Evolutionary conservation across 345 rosid species (phyloP).

Genomic region (Eucalyptus marginata): DNA sequence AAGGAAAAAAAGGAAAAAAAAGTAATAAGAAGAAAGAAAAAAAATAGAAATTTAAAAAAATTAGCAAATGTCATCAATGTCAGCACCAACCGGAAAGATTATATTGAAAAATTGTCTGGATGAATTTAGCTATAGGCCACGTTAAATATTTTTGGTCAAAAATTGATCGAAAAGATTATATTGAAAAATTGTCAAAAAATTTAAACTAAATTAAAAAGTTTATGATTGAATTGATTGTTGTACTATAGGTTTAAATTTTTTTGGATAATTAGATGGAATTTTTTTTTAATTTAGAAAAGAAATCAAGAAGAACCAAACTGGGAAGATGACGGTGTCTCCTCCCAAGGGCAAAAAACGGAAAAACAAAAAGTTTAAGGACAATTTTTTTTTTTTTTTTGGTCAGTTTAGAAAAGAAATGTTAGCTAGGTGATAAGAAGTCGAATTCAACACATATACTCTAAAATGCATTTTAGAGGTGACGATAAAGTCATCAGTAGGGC

Average conservation of each 20-base stretch:
- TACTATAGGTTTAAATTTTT: accelerated
- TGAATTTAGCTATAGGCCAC: no score
- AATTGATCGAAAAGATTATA: background rate
- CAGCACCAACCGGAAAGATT: no score
- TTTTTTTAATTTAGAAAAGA: background rate
- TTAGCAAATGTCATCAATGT: background rate
- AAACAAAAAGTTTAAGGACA: no score
- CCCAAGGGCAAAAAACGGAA: no score
- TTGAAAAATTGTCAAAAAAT: background rate
- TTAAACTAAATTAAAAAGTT: background rate
- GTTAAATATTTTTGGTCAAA: background rate
- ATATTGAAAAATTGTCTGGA: no score
- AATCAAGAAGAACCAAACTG: no score
- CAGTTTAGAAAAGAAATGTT: background rate
- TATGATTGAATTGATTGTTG: accelerated
- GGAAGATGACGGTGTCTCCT: no score
- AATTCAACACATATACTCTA: background rate
- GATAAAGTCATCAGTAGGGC: background rate
- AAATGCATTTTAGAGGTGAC: background rate
- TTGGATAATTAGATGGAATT: accelerated
- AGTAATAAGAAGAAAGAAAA: background rate
- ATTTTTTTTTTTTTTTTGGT: no score
- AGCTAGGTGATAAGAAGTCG: background rate
- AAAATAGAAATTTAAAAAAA: background rate
- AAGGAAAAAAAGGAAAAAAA: background rate